Base-by-base conservation (phyloP, 208 protist genomes). In the Leishmania tropica region DNA sequence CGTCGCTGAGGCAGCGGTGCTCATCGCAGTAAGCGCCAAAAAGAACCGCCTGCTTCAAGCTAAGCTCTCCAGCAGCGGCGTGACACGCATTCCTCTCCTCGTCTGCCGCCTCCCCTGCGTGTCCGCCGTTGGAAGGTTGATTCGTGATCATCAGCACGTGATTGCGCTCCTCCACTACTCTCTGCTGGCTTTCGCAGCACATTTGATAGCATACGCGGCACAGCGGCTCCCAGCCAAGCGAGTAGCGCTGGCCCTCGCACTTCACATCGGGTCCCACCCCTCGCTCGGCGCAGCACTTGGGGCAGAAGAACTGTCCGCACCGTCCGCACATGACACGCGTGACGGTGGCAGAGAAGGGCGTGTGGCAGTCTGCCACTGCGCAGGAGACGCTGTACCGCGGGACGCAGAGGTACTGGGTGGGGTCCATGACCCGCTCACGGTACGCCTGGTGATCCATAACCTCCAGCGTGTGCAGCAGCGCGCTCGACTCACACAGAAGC, bases 291-390 rank as follows among this genome's bases (percentile, higher is more conserved):
- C 86, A 91, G 85, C 94, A 97, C 48, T 77, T 48, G 11, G 89
- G 86, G 72, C 94, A 96, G 73, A 86, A 97, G 79, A 93, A 84
- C 78, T 92, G 80, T n/a, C 94, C 94, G 78, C 94, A 96, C 15
- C 91, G 89, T 5, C 92, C 84, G 81, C 92, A 97, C 81, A 87
- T 89, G 4, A 92, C 85, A 11, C 85, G 88, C 48, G 80, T 82
- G 28, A 90, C 76, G 53, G 88, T 80, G 64, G 82, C 58, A 17
- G 77, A 86, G 77, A 96, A 95, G 48, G 75, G 11, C n/a, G 80
- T 65, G 37, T 54, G 28, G 74, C 94, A 97, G 58, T 70, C 84
- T 8, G 80, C 53, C 67, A 81, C 86, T 3, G 31, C 71, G 45
- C 83, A 88, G 45, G 65, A 51, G n/a, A 83, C 48, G 15, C 85